Evolutionary conservation across 2,329 filamentous ascomycete genomes (phyloP), one percentile per base, ranked within the genome.

Genomic region (Tolypocladium sp.): DNA sequence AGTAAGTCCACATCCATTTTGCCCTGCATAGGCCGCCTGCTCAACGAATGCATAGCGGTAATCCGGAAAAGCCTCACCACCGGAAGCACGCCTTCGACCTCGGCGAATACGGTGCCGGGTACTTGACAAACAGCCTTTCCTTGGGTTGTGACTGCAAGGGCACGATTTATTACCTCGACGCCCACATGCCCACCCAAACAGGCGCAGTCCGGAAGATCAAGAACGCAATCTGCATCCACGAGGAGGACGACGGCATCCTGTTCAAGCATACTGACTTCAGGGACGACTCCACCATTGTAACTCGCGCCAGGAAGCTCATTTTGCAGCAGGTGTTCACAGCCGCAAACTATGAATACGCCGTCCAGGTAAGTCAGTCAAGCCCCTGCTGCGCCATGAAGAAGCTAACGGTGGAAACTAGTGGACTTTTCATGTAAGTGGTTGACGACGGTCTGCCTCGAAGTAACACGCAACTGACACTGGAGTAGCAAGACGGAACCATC

Each of bases 231-330:
- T 97, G 92, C 73, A 92, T 97, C 64, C 92, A 97, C 74, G 92
- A 97, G 72, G 92, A 97, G 76, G 92, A 97, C 64, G 84, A 85
- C 2, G 92, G 92, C 7, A 94, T 97, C 60, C 79, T 96, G 1
- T 96, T 95, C 83, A 97, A 97, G 77, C 91, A 95, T 76, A 92
- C 86, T 20, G 92, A 97, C 74, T 97, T 96, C 82, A 84, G 92
- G 42, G 92, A 97, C 69, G 89, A 94, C 51, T 93, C 90, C 0
- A 84, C 87, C 58, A 91, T 94, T 12, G 90, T 96, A 5, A 96
- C 92, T 0, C 85, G 8, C 20, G 41, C 41, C 20, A 42, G 41
- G 20, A 42, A 42, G 20, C 41, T n/a, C 37, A 38, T 38, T n/a
- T 9, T n/a, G 41, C 41, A 42, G 41, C 41, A 42, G n/a, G 41